Base-by-base conservation (phyloP, 2,329 filamentous ascomycete species). In the Cryphonectria japonica region DNA sequence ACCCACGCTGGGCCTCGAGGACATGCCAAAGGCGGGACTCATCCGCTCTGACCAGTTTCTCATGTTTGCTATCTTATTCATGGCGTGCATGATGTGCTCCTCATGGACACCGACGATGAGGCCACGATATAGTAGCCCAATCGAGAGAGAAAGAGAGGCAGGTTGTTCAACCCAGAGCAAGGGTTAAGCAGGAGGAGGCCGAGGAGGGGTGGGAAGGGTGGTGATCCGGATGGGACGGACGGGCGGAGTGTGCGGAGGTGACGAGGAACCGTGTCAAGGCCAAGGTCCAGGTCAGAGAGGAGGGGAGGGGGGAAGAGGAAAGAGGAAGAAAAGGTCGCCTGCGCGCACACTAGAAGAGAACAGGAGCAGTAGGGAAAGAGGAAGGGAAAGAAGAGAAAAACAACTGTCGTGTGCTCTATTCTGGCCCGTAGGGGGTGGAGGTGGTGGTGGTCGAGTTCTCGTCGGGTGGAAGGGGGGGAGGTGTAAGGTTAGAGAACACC, bases 41-140 rank as follows among this genome's bases (percentile, higher is more conserved):
- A 91, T 91, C 85, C 88, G 86, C 82, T 90, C 88, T 80, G 88
- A 87, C 89, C 89, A 91, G 84, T 91, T 88, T 85, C 89, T 88
- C 89, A 91, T 91, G 79, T 90, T 90, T 81, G 88, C 87, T 82
- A 91, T 82, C 83, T 91, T 91, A 84, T 91, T 91, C 89, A 91
- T 91, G 79, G 78, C 89, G 86, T 72, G 71, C 72, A 73, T 73
- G 69, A 67, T 73, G 67, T 57, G 66, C 59, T 65, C 71, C 69
- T 71, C 69, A 72, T 71, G 71, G 69, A 61, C 67, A 50, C 63
- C 39, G 67, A 62, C 61, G 67, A 57, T 52, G 64, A 71, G 71
- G 71, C 71, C 69, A 73, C 66, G 64, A 46, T 50, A 59, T 59
- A 73, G 63, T 41, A 65, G 69, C 71, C 71, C 63, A 59, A 67